These are phyloP conservation scores for Penicillium aurantiogriseum DNA, from an alignment of 2,329 filamentous ascomycete genomes.

Conservation along the genomic window DNA sequence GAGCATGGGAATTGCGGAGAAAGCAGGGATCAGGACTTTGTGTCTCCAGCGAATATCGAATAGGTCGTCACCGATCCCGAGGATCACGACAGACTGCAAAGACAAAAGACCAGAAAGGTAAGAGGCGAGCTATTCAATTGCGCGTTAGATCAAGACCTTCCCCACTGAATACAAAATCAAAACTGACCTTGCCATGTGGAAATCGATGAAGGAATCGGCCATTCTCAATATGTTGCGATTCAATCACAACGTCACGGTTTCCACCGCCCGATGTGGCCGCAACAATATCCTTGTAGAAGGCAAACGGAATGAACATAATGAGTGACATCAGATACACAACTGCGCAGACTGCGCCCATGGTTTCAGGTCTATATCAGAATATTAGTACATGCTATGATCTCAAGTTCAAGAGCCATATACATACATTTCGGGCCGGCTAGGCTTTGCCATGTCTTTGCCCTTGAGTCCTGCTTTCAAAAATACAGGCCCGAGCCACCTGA, in stretches of 20 bases:
- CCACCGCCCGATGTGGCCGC: constrained; percentile 90
- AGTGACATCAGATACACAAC: constrained; percentile 86
- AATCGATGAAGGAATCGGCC: constrained; percentile 88
- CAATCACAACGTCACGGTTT: constrained; percentile 80
- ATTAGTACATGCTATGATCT: constrained; percentile 6
- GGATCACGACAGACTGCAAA: constrained; percentile 82
- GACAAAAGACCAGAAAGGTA: constrained; percentile 94
- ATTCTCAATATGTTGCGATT: constrained; percentile 70
- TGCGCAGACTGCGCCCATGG: constrained; percentile 91
- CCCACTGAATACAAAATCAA: background rate
- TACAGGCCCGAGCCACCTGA: constrained; percentile 86
- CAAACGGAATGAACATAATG: constrained; percentile 92
- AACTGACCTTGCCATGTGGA: constrained; percentile 80
- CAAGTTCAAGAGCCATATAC: constrained; percentile 23
- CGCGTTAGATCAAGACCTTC: constrained; percentile 1
- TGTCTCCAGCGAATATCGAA: constrained; percentile 99
- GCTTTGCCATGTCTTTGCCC: constrained; percentile 83
- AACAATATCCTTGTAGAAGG: constrained; percentile 97
- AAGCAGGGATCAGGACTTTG: constrained; percentile 96
- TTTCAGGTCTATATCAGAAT: constrained; percentile 65
- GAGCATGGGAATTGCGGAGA: constrained; percentile 88
- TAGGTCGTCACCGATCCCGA: constrained; percentile 91
- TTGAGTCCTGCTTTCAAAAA: constrained; percentile 88
- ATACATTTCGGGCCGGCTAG: constrained; percentile 70
- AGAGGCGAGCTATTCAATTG: constrained; percentile 70